Conservation (phyloP, 2,329 filamentous ascomycete species). For the Phyllosticta citriasiana region DNA sequence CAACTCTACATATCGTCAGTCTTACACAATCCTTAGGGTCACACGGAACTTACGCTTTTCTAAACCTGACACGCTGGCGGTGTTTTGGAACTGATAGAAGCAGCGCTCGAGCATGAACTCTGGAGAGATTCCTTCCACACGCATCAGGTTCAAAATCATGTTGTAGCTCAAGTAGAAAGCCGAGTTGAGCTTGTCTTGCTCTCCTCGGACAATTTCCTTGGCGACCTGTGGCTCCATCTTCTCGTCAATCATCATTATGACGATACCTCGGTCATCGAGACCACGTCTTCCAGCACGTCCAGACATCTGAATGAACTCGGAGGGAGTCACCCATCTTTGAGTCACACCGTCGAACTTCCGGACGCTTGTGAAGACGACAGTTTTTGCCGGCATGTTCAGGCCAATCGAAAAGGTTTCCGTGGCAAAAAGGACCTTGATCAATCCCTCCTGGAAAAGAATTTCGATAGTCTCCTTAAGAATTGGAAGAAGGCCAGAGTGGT, state of each 20-base stretch:
- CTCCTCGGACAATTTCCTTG: conserved; percentile 88
- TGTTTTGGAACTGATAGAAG: conserved; percentile 97
- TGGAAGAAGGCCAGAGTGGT: conserved; percentile 89
- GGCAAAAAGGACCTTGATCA: conserved; percentile 96
- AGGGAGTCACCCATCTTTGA: conserved; percentile 77
- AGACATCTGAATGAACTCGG: conserved; percentile 98
- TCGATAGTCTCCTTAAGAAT: conserved; percentile 98
- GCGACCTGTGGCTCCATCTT: conserved; percentile 92
- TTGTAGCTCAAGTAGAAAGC: conserved; percentile 98
- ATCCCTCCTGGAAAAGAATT: conserved; percentile 93
- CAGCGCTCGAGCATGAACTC: conserved; percentile 98
- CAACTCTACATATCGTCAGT: conserved; percentile 46
- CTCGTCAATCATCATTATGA: conserved; percentile 99
- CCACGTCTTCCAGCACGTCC: conserved; percentile 93
- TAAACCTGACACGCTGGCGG: conserved; percentile 69
- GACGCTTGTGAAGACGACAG: conserved; percentile 95
- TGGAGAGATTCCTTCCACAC: conserved; percentile 98
- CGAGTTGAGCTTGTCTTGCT: conserved; percentile 95
- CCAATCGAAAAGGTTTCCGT: conserved; percentile 99
- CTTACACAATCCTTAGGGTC: neutral
- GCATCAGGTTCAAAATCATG: conserved; percentile 93
- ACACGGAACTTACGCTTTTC: conserved; percentile 50
- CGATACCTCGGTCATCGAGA: conserved; percentile 93
- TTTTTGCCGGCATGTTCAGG: conserved; percentile 98
- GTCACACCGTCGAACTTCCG: conserved; percentile 85